Evolutionary conservation across 208 protist species (phyloP).

Genomic region (Leishmania aethiopica): DNA sequence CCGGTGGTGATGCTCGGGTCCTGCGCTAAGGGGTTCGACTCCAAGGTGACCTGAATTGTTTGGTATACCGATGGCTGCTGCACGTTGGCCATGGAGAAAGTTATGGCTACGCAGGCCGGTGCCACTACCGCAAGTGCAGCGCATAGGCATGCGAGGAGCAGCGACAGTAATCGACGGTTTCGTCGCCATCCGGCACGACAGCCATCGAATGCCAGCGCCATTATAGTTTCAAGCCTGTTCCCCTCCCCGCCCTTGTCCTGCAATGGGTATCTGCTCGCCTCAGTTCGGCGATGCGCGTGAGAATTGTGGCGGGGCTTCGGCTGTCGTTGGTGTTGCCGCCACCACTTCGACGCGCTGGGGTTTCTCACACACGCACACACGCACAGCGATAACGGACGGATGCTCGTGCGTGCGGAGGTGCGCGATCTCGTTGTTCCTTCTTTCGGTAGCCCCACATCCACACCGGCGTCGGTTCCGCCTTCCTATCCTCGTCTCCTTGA

Average conservation of each 20-base stretch:
- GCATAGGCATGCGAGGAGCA: not conserved
- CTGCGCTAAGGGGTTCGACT: constrained; percentile 53
- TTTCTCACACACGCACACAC: not conserved
- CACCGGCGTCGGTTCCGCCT: not conserved
- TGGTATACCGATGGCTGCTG: constrained; percentile 82
- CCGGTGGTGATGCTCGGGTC: constrained; percentile 61
- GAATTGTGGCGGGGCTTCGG: not conserved
- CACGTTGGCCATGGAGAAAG: constrained; percentile 71
- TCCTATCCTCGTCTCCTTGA: not conserved
- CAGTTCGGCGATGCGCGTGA: not conserved
- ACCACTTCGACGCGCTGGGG: not conserved
- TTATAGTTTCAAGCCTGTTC: not conserved
- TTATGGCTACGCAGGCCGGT: constrained; percentile 48
- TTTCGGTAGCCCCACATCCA: not conserved
- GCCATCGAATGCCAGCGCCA: not conserved
- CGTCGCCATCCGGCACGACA: not conserved
- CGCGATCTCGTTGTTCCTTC: not conserved
- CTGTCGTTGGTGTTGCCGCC: not conserved
- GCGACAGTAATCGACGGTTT: not conserved
- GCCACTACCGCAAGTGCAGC: constrained; percentile 3
- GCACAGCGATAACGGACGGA: too few relatives aligned
- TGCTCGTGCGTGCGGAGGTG: not conserved
- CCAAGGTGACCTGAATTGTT: constrained; percentile 58
- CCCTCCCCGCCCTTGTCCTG: too few relatives aligned
- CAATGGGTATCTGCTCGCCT: not conserved